These are phyloP conservation scores for Aspergillus tamarii DNA, from an alignment of 2,329 filamentous ascomycete genomes.

Conservation along the genomic window DNA sequence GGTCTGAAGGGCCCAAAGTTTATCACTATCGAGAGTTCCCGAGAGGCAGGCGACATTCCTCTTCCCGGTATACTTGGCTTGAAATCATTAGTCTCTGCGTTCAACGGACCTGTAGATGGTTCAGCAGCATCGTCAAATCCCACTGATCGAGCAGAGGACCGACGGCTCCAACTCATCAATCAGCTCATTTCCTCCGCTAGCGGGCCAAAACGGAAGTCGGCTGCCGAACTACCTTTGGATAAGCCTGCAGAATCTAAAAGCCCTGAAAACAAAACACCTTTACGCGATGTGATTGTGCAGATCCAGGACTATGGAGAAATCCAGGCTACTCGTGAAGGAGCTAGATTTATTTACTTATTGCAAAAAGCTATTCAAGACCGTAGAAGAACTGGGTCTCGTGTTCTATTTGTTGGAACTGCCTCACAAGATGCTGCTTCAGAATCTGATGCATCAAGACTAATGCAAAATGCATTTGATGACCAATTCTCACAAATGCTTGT, in stretches of 20 bases:
- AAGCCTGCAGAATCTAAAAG: conserved; percentile 9
- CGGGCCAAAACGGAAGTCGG: conserved; percentile 13
- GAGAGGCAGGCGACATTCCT: conserved; percentile 35
- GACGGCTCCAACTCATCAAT: conserved; percentile 39
- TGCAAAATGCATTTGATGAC: conserved; percentile 51
- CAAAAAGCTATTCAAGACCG: conserved; percentile 71
- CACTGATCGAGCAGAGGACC: conserved; percentile 31
- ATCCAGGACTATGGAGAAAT: conserved; percentile 82
- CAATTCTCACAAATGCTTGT: conserved; percentile 57
- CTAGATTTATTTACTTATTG: conserved; percentile 69
- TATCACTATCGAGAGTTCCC: conserved; percentile 38
- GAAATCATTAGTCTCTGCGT: conserved; percentile 37
- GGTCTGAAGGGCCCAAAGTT: conserved; percentile 31
- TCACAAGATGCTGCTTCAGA: conserved; percentile 49
- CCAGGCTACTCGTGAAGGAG: conserved; percentile 68
- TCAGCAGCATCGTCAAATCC: conserved; percentile 20
- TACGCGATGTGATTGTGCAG: conserved; percentile 67
- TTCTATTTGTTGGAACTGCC: conserved; percentile 81
- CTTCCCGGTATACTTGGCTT: conserved; percentile 36
- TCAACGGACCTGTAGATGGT: conserved; percentile 32
- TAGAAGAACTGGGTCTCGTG: conserved; percentile 70
- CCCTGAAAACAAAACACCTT: conserved; percentile 15
- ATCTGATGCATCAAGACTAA: conserved; percentile 48
- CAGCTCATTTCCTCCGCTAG: conserved; percentile 36
- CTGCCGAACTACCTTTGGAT: conserved; percentile 14